Evolutionary conservation across 306 rosid species (phyloP), one percentile per base, ranked within the genome.

Genomic region (Carpinus viminea): DNA sequence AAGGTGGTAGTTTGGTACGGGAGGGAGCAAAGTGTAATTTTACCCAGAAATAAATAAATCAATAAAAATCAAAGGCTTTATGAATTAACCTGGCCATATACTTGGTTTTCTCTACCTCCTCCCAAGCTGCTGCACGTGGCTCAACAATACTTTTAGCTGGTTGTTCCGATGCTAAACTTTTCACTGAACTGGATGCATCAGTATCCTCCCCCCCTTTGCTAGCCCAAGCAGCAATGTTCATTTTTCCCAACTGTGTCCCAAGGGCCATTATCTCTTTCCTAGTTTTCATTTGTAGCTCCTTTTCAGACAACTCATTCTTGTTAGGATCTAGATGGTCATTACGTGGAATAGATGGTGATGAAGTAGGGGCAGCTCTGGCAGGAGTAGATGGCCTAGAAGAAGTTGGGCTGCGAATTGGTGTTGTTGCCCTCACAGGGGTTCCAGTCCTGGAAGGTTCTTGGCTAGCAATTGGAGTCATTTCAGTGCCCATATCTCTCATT

Each of bases 401-500:
- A 73, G 79, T 91, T 28, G 97, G 98, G 81, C 98, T 94, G 78
- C 91, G 95, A 68, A 83, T 88, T 3, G 98, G 98, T 64, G 98
- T 91, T 78, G 97, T 91, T 65, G 98, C 96, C 83, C 97, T 85
- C 72, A 94, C 91, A 2, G 98, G 98, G 71, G 98, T 94, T 78
- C 97, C 97, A 60, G 93, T 94, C 82, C 98, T 84, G 65, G 98
- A 94, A 53, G 98, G 98, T 80, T 94, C 98, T 85, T 94, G 98
- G 83, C 98, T 94, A 62, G 97, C 97, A 73, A 94, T 91, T 55
- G 98, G 97, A 45, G 98, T 94, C 98, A 94, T 94, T 86, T 94
- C 98, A 20, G 98, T 94, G 51, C 98, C 98, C 98, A 94, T 94
- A 77, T 94, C 98, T 86, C 97, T 88, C 98, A 94, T 94, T 7